A percentile compares a stretch with the other conserved stretches of the same genome.
Conservation (phyloP, 768 basidiomycete genomes). For the Gelatoporia subvermispora region DNA sequence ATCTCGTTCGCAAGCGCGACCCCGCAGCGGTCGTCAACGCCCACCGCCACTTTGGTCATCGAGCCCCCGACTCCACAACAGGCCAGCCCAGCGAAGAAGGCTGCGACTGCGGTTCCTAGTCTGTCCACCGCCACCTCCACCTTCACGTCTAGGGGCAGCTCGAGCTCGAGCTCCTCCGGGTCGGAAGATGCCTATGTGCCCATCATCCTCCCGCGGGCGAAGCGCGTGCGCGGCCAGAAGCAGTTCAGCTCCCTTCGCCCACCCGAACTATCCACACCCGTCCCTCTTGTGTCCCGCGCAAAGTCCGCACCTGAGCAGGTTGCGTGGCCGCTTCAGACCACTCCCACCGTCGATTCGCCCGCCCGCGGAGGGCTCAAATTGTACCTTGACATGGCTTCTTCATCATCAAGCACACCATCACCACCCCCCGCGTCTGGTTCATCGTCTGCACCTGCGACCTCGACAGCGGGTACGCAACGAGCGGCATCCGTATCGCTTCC, state of each 20-base stretch:
- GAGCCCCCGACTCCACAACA: conserved; percentile 22
- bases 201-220: conserved; percentile 19
- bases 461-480: conserved; percentile 2
- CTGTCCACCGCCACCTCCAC: conserved; percentile 3
- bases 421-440: background rate
- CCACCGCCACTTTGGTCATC: conserved; percentile 11
- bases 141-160: no score
- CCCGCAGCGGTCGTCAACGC: no score
- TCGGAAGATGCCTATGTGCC: conserved; percentile 14
- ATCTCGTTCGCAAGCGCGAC: no score
- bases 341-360: conserved; percentile 14
- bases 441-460: background rate
- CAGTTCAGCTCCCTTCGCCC: conserved; percentile 21
- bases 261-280: conserved; percentile 41
- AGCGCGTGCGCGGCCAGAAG: conserved; percentile 21
- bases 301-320: conserved; percentile 6
- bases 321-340: conserved; percentile 7
- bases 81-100: background rate
- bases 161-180: conserved; percentile 10
- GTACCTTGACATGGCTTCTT: no score
- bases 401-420: background rate
- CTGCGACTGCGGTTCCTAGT: background rate
- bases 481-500: conserved; percentile 12
- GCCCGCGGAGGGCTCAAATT: background rate
- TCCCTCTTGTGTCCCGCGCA: conserved; percentile 27